Evolutionary conservation across 2,329 filamentous ascomycete species (phyloP), one percentile per base, ranked within the genome.

Genomic region (Claviceps pusilla): DNA sequence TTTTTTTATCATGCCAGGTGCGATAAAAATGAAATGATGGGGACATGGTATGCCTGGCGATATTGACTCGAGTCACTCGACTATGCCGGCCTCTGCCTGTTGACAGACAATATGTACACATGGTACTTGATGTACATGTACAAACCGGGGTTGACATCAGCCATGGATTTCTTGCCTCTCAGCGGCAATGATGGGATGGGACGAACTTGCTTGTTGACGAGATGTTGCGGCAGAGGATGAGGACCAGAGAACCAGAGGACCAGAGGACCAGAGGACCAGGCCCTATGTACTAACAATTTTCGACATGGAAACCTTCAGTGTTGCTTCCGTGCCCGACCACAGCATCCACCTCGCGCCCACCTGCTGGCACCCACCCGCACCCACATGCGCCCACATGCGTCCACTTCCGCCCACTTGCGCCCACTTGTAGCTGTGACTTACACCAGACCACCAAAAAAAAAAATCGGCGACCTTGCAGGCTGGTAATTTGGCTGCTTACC

Each of bases 361-460:
- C 28, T 52, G 41, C 41, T 50, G 35, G 49, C 24, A 41, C 41
- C 48, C 48, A 29, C 46, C 19, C 4, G 12, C 28, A 11, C 45
- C 45, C 45, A 45, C 45, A 45, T 42, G 19, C 37, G 45, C 51
- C 50, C 50, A 51, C 39, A 7, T 43, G 39, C 39, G 35, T 12
- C 35, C 35, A 37, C 35, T 37, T 12, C 9, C 35, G 35, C 35
- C 35, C 35, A 37, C 35, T 50, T 10, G 35, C 19, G 50, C 28
- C 29, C 59, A 62, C 60, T 31, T 51, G 37, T 45, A 47, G 28
- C 51, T 53, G 45, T 31, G 56, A 63, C 60, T 64, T 64, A 60
- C 60, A 64, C 55, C 62, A 52, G n/a, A 28, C 53, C 50, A 39
- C 16, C 37, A 60, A 54, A 57, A 63, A 43, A 59, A 63, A 65